Evolutionary conservation across 148 eudicot genomes (phyloP).

Genomic region (Polygonum maritimum): DNA sequence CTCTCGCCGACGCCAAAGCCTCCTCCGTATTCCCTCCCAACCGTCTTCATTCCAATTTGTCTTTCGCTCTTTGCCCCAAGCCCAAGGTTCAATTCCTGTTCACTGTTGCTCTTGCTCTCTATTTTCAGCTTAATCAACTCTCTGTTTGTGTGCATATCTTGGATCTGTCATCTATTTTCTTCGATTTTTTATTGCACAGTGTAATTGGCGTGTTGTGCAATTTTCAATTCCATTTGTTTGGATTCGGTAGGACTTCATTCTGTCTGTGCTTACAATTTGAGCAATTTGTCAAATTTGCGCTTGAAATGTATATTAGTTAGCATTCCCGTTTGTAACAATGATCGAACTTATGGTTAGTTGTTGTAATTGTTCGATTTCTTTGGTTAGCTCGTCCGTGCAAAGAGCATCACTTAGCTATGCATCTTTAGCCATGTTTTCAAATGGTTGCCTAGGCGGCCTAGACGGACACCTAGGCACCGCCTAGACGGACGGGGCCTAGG

Average conservation of each 20-base stretch:
- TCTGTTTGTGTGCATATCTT: neutral
- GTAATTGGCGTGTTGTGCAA: neutral
- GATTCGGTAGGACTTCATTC: neutral
- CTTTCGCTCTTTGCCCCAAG: conserved; percentile 6
- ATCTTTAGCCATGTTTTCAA: neutral
- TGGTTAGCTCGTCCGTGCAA: neutral
- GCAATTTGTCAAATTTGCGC: neutral
- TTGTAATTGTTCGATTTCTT: neutral
- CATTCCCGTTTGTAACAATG: neutral
- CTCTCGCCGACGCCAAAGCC: neutral
- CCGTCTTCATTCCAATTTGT: neutral
- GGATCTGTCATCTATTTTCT: neutral
- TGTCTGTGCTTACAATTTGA: neutral
- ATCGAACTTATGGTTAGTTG: neutral
- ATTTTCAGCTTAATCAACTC: neutral
- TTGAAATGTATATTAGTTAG: neutral
- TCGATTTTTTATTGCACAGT: neutral
- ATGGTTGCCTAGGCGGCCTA: no score
- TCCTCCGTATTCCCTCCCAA: neutral
- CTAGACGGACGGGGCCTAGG: no score
- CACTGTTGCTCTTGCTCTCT: neutral
- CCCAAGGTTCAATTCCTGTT: neutral
- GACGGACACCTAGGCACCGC: no score
- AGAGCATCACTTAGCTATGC: neutral
- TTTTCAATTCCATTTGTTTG: neutral